Conservation (phyloP, 208 protist genomes). For the Sergeia podlipaevii region DNA sequence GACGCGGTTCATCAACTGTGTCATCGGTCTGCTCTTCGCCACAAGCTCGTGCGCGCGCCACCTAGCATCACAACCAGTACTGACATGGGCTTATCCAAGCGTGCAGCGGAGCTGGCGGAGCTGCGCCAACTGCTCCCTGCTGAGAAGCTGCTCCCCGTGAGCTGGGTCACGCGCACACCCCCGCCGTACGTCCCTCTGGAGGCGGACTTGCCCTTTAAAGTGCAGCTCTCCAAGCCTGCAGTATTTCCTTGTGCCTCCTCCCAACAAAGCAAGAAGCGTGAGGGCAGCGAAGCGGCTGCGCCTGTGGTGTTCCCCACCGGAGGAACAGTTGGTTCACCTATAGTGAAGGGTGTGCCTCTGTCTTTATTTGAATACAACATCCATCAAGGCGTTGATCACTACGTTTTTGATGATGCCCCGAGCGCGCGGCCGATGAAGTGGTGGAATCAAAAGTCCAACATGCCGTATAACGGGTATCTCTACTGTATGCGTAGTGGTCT, state of each 20-base stretch:
- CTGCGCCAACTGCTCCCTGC: slow-evolving; percentile 20
- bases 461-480: slow-evolving; percentile 85
- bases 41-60: slow-evolving; percentile 37
- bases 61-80: not conserved
- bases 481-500: slow-evolving; percentile 73
- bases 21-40: slow-evolving; percentile 56
- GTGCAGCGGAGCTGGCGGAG: slow-evolving; percentile 9
- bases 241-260: slow-evolving; percentile 52
- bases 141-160: slow-evolving; percentile 71
- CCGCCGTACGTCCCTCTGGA: slow-evolving; percentile 85
- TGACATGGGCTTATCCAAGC: not conserved
- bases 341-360: slow-evolving; percentile 61
- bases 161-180: slow-evolving; percentile 76
- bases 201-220: slow-evolving; percentile 75
- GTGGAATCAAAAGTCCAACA: slow-evolving; percentile 89
- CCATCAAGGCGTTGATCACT: slow-evolving; percentile 83
- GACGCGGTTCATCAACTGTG: slow-evolving; percentile 81
- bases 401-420: slow-evolving; percentile 81
- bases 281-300: not conserved
- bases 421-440: slow-evolving; percentile 80
- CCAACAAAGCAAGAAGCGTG: not conserved
- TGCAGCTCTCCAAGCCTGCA: slow-evolving; percentile 68
- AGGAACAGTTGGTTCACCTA: slow-evolving; percentile 70
- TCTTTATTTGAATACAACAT: slow-evolving; percentile 71
- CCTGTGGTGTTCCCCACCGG: slow-evolving; percentile 44